Base-by-base conservation (phyloP, 2,329 filamentous ascomycete genomes). In the Penicillium sp. region DNA sequence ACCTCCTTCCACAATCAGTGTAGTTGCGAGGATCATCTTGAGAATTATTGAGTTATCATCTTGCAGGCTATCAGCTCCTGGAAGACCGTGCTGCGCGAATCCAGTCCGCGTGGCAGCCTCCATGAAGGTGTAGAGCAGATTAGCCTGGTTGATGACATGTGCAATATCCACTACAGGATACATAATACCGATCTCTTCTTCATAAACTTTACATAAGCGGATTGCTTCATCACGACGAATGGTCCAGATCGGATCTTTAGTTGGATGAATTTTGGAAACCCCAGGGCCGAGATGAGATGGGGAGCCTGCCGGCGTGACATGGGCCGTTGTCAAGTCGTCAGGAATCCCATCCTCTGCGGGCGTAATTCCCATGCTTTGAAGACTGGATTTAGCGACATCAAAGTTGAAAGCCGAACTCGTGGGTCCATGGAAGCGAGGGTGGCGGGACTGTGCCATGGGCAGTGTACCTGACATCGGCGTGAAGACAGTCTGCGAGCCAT, bases 181-280 rank as follows among this genome's bases (percentile, higher is more conserved):
- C 87, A 95, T 94, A 56, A 91, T 79, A 29, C 87, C 87, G 56
- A 94, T 83, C 61, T 96, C 90, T 55, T 96, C 89, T 51, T 94
- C 86, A 58, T 93, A 91, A 0, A 94, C 72, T 10, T 79, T 76
- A 50, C 87, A 87, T 10, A 96, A 69, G 1, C 87, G 80, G 14
- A 91, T 64, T 56, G 93, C 87, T 58, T 96, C 89, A 23, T 89
- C 81, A 56, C 84, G 83, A 38, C 79, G 78, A 33, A 94, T 78
- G 6, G 81, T 75, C 80, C 88, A 90, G 18, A 97, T 77, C 0
- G 89, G 88, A 59, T 96, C 91, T 56, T 83, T 75, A 46, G 70
- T 69, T 2, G 59, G 68, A 58, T 74, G 74, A 16, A 70, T 59
- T 11, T 51, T 55, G 33, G 59, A 51, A 5, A 66, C 41, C 16